Evolutionary conservation across 352 stramenopile species (phyloP), one percentile per base, ranked within the genome.

Genomic region (Phytophthora boehmeriae): DNA sequence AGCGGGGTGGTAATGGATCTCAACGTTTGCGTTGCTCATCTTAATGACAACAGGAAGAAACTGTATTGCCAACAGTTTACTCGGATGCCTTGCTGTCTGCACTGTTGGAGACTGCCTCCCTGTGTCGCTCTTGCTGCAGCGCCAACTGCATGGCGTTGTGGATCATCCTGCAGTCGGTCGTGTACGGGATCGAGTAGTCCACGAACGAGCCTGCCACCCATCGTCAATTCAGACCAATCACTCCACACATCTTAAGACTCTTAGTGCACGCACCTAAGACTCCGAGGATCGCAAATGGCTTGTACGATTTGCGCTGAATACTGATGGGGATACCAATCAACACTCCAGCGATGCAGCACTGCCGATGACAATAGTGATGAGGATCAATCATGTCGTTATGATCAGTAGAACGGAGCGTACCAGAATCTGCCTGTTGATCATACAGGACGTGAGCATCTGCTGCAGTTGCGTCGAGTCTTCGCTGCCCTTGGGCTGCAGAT

Each of bases 131-230:
- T 39, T 92, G 66, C 59, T 90, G 79, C 39, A 92, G 44, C 28
- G 83, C 79, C 30, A 92, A 63, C 46, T 89, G 77, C 70, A 92
- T 74, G 32, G 83, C 76, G 52, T 92, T 92, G 62, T 89, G 80
- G 60, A 92, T 92, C 58, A 87, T 77, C 2, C 83, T 75, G 61
- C 83, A 92, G 73, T 92, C 83, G 41, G 77, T 79, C 20, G 83
- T 92, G 73, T 94, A 94, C 48, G 85, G 85, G 39, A 90, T 75
- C 58, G 85, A 92, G 63, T 94, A 94, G 66, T 94, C 85, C 43
- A 94, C 76, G 39, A 94, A 94, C 17, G 85, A 94, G 11, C 85
- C 85, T 93, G 45, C 34, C 50, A 53, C 20, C 30, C 14, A 46
- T 9, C 23, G 32, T 22, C 20, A n/a, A 38, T 5, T 50, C 19